phyloP scores from a whole-genome alignment of 805 yeast species.

The Wickerhamomyces chaumierensis region DNA sequence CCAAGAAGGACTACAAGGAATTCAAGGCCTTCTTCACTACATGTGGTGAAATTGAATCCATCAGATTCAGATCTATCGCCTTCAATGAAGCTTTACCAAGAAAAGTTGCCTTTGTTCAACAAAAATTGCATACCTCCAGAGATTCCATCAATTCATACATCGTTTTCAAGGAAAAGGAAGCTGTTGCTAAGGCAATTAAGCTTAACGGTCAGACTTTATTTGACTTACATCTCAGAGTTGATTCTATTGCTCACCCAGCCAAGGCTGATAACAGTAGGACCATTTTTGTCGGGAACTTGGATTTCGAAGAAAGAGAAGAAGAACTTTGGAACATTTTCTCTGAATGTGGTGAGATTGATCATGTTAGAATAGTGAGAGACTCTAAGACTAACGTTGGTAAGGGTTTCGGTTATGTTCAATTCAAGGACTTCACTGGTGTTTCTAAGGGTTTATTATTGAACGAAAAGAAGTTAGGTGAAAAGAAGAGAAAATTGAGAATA shows the following conservation, averaged over 20 bases:
- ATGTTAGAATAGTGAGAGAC: constrained; percentile 86
- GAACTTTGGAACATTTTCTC: constrained; percentile 74
- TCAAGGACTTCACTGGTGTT: constrained; percentile 61
- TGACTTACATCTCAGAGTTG: constrained; percentile 77
- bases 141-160: constrained; percentile 83
- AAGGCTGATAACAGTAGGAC: constrained; percentile 75
- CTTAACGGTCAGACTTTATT: constrained; percentile 61
- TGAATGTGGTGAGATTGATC: constrained; percentile 61
- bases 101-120: constrained; percentile 79
- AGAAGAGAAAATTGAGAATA: constrained; percentile 59
- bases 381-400: constrained; percentile 90
- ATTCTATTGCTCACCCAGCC: constrained; percentile 86
- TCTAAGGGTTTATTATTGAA: constrained; percentile 71
- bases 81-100: constrained; percentile 82
- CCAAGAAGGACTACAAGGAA: constrained; percentile 45
- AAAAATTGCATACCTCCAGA: constrained; percentile 63
- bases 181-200: constrained; percentile 28
- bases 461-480: constrained; percentile 46
- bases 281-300: constrained; percentile 87
- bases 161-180: constrained; percentile 52
- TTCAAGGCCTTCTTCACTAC: constrained; percentile 52
- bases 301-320: constrained; percentile 89
- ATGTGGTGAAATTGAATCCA: constrained; percentile 42
- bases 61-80: constrained; percentile 87
- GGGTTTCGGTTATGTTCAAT: constrained; percentile 95